Evolutionary conservation across 169 alveolate genomes (phyloP).

Genomic region (Pseudocohnilembus persalinus): DNA sequence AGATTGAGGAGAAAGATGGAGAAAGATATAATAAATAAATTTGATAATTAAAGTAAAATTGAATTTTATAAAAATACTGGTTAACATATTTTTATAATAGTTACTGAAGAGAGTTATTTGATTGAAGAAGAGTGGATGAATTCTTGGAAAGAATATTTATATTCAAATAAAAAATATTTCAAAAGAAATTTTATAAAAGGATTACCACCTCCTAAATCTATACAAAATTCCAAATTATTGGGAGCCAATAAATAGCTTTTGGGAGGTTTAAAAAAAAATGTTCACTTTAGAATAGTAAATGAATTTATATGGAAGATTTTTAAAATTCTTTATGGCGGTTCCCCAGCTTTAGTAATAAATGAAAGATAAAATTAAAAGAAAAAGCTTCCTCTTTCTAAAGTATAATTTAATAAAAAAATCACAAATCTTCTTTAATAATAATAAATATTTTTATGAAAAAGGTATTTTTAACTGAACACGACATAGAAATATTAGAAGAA

Average conservation of each 20-base stretch:
- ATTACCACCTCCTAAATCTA: slow-evolving; percentile 14
- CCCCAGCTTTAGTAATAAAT: slow-evolving; percentile 26
- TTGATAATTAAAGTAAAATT: slow-evolving; percentile 6
- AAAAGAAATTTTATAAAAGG: slow-evolving; percentile 33
- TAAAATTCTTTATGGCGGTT: slow-evolving; percentile 15
- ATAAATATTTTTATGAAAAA: background rate
- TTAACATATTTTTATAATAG: background rate
- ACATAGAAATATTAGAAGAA: background rate
- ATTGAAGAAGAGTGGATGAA: slow-evolving; percentile 22
- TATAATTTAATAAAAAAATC: no score
- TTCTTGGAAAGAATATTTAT: slow-evolving; percentile 19
- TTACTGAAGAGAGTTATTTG: slow-evolving; percentile 18
- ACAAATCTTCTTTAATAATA: background rate
- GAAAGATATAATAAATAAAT: slow-evolving; percentile 9
- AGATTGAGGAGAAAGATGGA: slow-evolving; percentile 24
- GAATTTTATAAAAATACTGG: background rate
- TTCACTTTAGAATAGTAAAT: slow-evolving; percentile 18
- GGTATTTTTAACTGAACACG: background rate
- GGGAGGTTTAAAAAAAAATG: slow-evolving; percentile 20
- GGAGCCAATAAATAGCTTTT: background rate
- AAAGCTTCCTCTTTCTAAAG: no score
- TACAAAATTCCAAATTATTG: slow-evolving; percentile 9
- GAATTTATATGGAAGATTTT: slow-evolving; percentile 23
- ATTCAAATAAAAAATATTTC: slow-evolving; percentile 20
- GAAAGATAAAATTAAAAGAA: slow-evolving; percentile 16